Evolutionary conservation across 1,139 yeast species (phyloP), one percentile per base, ranked within the genome.

Genomic region (Diutina sp.): DNA sequence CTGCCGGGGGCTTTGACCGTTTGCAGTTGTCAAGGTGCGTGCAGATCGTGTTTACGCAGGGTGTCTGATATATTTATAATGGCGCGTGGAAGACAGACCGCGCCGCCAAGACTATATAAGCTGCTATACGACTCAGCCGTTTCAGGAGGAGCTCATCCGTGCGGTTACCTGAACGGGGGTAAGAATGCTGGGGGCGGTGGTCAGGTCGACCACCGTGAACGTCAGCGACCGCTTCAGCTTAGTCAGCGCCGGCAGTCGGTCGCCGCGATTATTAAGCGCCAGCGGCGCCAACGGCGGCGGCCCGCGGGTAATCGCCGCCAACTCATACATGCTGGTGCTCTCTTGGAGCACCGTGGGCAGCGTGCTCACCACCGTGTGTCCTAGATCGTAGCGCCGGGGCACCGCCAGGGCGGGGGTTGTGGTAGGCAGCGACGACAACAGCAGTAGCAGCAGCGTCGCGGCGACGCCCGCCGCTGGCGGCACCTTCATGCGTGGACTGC

Each of bases 131-230:
- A 9, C 38, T 32, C 38, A 32, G 12, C 9, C 12, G 38, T 8
- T 12, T n/a, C 16, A 44, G 8, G 46, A 44, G 8, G 46, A 44
- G 18, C 25, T 16, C 53, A 50, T 50, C 1, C 53, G 53, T 3
- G 53, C 53, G n/a, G 53, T 50, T 4, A 50, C 53, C 21, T 50
- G 53, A 7, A 50, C 53, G 11, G 53, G 53, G 7, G 53, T 50
- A 1, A 50, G 32, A 14, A 50, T 50, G 32, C 53, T 50, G n/a
- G 53, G 53, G 11, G 53, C 53, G 6, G 53, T 50, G 14, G 53
- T 12, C 12, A 38, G 32, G 21, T 50, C 53, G n/a, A 50, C 53
- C 28, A 50, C 53, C 7, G 53, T 50, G 16, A 50, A 50, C 44
- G 53, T 50, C 53, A 50, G 53, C 21, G 44, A 32, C 44, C 53